A percentile compares a stretch with the other conserved stretches of the same genome.
Evolutionary conservation across 2,329 filamentous ascomycete genomes (phyloP).

Genomic region (Cladosporium sp.): DNA sequence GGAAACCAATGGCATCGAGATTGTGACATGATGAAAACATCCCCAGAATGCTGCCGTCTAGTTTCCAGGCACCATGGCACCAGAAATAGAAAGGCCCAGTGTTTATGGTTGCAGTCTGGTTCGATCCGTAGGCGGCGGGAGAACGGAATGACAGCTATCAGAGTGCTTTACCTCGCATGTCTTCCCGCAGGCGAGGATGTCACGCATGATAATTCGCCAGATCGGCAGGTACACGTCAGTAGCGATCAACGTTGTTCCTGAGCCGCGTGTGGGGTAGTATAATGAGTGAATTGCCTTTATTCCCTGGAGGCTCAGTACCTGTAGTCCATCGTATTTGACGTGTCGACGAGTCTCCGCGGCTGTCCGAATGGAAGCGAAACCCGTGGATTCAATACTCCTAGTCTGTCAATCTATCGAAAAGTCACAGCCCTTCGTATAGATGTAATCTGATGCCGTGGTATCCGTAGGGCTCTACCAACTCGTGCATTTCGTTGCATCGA

Average conservation of each 20-base stretch:
- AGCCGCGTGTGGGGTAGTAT: not conserved
- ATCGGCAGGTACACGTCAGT: conserved; percentile 11
- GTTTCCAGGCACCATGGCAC: not conserved
- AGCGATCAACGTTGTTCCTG: not conserved
- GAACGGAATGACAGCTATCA: too few relatives aligned
- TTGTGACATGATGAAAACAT: not conserved
- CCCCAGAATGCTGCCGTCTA: too few relatives aligned
- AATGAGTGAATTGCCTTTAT: too few relatives aligned
- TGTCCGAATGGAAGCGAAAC: too few relatives aligned
- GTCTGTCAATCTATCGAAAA: not conserved
- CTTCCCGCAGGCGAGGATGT: not conserved
- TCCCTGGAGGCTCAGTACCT: too few relatives aligned
- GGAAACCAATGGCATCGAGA: not conserved
- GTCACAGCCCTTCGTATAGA: not conserved
- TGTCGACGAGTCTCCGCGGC: too few relatives aligned
- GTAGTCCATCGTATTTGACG: too few relatives aligned
- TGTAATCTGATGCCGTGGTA: not conserved
- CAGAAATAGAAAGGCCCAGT: not conserved
- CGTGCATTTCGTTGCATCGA: too few relatives aligned
- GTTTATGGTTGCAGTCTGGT: not conserved
- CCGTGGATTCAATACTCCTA: not conserved
- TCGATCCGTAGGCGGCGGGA: too few relatives aligned
- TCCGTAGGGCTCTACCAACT: not conserved
- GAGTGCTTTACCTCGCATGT: too few relatives aligned
- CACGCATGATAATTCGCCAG: not conserved